Conservation (phyloP, 2,329 filamentous ascomycete species). For the Alternaria atra region DNA sequence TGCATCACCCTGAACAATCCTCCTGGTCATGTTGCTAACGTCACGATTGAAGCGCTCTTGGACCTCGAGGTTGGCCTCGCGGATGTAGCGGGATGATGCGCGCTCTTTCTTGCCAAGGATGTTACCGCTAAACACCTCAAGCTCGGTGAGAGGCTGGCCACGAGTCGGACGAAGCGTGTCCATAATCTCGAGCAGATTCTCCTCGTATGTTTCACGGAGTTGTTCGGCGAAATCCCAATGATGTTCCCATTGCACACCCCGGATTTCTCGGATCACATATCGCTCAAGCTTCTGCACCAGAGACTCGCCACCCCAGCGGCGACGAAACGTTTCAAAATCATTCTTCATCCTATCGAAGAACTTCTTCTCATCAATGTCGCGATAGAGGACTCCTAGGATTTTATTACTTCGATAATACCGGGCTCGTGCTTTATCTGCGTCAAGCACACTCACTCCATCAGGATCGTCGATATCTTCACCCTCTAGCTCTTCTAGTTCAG, state of each 20-base stretch:
- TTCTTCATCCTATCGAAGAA: conserved; percentile 59
- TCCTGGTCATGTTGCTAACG: conserved; percentile 54
- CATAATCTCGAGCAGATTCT: conserved; percentile 60
- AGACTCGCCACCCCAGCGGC: conserved; percentile 13
- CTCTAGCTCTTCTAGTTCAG: conserved; percentile 35
- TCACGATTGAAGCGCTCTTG: conserved; percentile 55
- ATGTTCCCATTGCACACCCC: conserved; percentile 54
- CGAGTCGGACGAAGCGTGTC: conserved; percentile 44
- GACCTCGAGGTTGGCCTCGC: conserved; percentile 46
- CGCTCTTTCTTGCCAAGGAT: conserved; percentile 62
- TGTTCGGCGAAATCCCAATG: conserved; percentile 52
- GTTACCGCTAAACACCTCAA: conserved; percentile 64
- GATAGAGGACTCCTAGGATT: conserved; percentile 74
- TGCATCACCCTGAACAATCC: conserved; percentile 54
- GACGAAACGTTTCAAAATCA: conserved; percentile 20
- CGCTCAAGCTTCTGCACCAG: conserved; percentile 50
- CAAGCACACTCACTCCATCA: conserved; percentile 49
- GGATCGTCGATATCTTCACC: conserved; percentile 50
- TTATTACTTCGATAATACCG: conserved; percentile 74
- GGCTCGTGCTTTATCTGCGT: conserved; percentile 52
- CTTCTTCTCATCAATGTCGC: conserved; percentile 74
- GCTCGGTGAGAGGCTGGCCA: conserved; percentile 40
- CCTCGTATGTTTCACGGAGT: conserved; percentile 61
- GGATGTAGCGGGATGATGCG: conserved; percentile 42
- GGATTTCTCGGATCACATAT: conserved; percentile 51